A percentile compares a stretch with the other conserved stretches of the same genome.
Evolutionary conservation across 164 flowering plant genomes (phyloP).

Genomic region (Taxillus chinensis): DNA sequence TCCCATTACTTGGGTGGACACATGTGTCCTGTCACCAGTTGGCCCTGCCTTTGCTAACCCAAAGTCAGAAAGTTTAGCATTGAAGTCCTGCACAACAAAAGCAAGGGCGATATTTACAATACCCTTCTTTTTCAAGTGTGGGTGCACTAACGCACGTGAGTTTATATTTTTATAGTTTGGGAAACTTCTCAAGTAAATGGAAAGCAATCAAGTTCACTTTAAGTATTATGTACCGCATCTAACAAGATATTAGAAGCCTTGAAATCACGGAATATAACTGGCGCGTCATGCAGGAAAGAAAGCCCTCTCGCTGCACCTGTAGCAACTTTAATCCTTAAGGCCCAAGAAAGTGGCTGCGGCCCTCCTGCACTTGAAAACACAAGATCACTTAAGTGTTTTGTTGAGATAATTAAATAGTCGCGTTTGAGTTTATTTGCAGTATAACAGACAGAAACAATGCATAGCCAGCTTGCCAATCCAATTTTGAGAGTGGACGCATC

Average conservation of each 20-base stretch:
- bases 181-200: not conserved
- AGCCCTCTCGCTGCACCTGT: conserved; percentile 2
- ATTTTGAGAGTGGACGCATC: too few species aligned
- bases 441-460: too few species aligned
- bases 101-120: not conserved
- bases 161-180: too few species aligned
- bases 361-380: not conserved
- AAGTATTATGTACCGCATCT: not conserved
- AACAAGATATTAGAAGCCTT: conserved; percentile 1
- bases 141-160: too few species aligned
- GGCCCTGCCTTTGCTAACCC: conserved; percentile 96
- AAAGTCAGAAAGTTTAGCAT: conserved; percentile 83
- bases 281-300: not conserved
- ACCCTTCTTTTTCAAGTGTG: too few species aligned
- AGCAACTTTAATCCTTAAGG: not conserved
- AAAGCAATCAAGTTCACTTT: not conserved
- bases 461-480: too few species aligned
- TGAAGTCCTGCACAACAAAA: conserved; percentile 50
- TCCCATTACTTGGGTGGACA: conserved; percentile 89
- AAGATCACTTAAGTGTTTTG: too few species aligned
- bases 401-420: too few species aligned
- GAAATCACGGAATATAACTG: not conserved
- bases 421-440: too few species aligned
- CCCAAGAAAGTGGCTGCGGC: conserved; percentile 1
- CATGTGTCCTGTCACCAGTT: conserved; percentile 83